Evolutionary conservation across 2,329 filamentous ascomycete genomes (phyloP).

Genomic region (Neobulgaria alba): DNA sequence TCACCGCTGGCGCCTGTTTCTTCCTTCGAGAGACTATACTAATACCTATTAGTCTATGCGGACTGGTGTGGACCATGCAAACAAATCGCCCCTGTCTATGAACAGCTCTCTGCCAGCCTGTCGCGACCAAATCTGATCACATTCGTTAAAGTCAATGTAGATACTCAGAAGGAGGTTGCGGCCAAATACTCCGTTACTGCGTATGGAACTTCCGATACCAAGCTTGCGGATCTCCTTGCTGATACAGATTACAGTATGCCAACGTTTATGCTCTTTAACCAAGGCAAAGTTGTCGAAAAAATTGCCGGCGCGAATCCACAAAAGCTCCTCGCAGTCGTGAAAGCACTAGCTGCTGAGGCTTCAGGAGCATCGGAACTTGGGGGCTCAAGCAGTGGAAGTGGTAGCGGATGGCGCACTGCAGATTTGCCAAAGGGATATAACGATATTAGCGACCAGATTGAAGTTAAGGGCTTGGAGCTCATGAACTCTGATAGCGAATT

Average conservation of each 20-base stretch:
- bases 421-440: conserved; percentile 69
- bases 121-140: conserved; percentile 65
- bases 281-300: conserved; percentile 57
- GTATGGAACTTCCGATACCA: conserved; percentile 31
- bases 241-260: conserved; percentile 48
- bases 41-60: conserved; percentile 63
- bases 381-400: conserved; percentile 30
- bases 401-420: conserved; percentile 62
- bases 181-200: conserved; percentile 63
- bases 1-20: neutral
- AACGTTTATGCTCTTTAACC: conserved; percentile 84
- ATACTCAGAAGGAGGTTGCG: conserved; percentile 66
- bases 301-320: conserved; percentile 66
- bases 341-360: conserved; percentile 61
- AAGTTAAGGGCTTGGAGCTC: conserved; percentile 72
- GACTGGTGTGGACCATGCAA: conserved; percentile 83
- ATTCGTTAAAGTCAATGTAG: conserved; percentile 82
- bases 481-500: conserved; percentile 76
- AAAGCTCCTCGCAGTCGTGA: conserved; percentile 61
- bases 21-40: neutral
- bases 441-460: conserved; percentile 77
- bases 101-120: conserved; percentile 62
- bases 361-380: conserved; percentile 33
- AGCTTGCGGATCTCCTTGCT: conserved; percentile 4
- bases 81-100: conserved; percentile 73